A percentile compares a stretch with the other conserved stretches of the same genome.
These are phyloP conservation scores for Platanthera guangdongensis DNA, from an alignment of 106 monocot genomes.

Conservation along the genomic window DNA sequence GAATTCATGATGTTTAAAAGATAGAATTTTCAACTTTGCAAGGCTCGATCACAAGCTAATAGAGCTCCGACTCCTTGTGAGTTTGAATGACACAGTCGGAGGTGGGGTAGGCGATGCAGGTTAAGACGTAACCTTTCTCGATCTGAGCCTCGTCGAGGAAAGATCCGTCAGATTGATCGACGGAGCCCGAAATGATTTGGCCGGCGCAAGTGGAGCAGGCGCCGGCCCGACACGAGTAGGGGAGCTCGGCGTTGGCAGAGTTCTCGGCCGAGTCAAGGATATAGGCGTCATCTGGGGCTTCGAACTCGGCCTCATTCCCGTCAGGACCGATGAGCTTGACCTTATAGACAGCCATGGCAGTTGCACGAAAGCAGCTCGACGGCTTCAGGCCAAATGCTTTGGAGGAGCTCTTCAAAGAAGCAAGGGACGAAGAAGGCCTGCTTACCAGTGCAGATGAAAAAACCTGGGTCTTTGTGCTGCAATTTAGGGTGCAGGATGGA, in stretches of 20 bases:
- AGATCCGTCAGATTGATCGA: constrained; percentile 72
- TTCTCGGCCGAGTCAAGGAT: constrained; percentile 66
- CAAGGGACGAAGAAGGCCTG: neutral
- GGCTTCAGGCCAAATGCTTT: constrained; percentile 5
- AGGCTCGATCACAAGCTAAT: no score
- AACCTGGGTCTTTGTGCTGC: no score
- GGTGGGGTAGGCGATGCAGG: constrained; percentile 58
- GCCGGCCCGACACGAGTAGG: constrained; percentile 72
- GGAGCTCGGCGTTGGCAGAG: constrained; percentile 47
- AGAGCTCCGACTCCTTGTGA: constrained; percentile 67
- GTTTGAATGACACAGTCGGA: constrained; percentile 64
- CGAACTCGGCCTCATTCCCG: constrained; percentile 12
- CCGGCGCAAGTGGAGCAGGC: constrained; percentile 86
- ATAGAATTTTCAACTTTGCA: no score
- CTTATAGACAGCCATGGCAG: constrained; percentile 7
- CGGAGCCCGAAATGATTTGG: constrained; percentile 29
- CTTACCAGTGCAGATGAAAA: no score
- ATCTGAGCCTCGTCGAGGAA: constrained; percentile 60
- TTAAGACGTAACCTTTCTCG: constrained; percentile 52
- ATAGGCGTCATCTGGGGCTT: constrained; percentile 25
- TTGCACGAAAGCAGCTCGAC: constrained; percentile 5
- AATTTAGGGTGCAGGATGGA: no score
- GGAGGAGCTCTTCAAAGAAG: neutral
- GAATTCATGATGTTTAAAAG: no score
- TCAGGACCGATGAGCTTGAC: constrained; percentile 9